Base-by-base conservation (phyloP, 768 basidiomycete species). In the Pleurotus tuoliensis region DNA sequence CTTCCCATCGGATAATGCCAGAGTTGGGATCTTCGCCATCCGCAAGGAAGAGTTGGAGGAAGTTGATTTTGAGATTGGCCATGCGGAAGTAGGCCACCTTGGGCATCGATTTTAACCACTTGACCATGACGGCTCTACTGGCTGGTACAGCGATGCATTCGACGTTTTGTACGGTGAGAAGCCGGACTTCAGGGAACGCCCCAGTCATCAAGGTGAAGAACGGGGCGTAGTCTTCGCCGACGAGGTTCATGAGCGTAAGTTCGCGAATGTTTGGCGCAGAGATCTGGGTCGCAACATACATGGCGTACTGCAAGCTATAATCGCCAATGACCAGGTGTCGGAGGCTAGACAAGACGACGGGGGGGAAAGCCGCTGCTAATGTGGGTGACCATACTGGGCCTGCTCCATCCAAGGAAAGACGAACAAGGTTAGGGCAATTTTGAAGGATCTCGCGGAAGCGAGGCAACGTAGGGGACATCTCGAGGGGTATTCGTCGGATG, bases 391-490 rank as follows among this genome's bases (percentile, higher is more conserved):
- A 74, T 54, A 64, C 66, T 18, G 87, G 86, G 4, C 86, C 85
- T 24, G 84, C 86, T 49, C 82, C 82, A 63, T 88, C 83, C 37
- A 90, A 63, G 15, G 80, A 73, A 43, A 91, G 73, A 54, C 82
- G 84, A 51, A 67, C 66, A 22, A 91, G 66, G 5, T 68, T 68
- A 12, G 82, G 81, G 56, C 76, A 85, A 46, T 63, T 69, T 8
- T 54, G 54, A 9, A 88, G 76, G 20, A 90, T 73, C 25, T 76
- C 68, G 38, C 80, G 78, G 67, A 88, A 87, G 20, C 75, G 75
- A 7, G 58, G 39, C 13, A 83, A 67, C 37, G 71, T 71, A 4
- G 86, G 87, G 24, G 75, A 77, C 13, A 77, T 69, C 4, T 81
- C 69, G 16, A 82, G 68, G 15, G 84, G 75, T 55, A 89, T 75